phyloP scores from a whole-genome alignment of 345 rosid genomes.

The Eucalyptus erythrocorys region DNA sequence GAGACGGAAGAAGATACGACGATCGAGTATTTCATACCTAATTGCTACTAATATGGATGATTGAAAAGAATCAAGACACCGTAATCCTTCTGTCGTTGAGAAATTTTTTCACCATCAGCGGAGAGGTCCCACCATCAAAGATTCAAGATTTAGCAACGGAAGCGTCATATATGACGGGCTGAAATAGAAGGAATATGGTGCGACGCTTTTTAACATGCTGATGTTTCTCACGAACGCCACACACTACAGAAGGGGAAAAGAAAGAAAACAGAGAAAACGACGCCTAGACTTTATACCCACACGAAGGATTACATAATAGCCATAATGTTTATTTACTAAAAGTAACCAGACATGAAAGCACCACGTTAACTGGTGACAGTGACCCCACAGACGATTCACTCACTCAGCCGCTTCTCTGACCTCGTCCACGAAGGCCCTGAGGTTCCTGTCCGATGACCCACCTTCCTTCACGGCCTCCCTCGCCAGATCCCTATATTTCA shows the following conservation, averaged over 20 bases:
- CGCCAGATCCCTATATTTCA: not conserved
- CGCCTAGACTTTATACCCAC: not conserved
- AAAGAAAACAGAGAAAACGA: not conserved
- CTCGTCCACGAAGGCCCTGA: conserved; percentile 1
- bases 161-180: too few species aligned
- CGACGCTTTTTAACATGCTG: too few species aligned
- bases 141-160: too few species aligned
- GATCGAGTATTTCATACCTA: too few species aligned
- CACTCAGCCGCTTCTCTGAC: not conserved
- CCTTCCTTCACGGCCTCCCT: conserved; percentile 1
- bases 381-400: not conserved
- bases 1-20: too few species aligned
- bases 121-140: too few species aligned
- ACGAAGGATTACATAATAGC: not conserved
- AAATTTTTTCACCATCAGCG: too few species aligned
- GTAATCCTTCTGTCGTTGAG: too few species aligned
- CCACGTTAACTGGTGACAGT: not conserved
- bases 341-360: not conserved
- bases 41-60: too few species aligned
- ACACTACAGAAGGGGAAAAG: too few species aligned
- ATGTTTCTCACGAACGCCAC: too few species aligned
- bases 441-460: conserved; percentile 5
- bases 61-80: too few species aligned
- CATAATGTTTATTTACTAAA: not conserved
- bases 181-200: not conserved